Base-by-base conservation (phyloP, 176 grass and related monocot species). In the Eragrostis curvula region DNA sequence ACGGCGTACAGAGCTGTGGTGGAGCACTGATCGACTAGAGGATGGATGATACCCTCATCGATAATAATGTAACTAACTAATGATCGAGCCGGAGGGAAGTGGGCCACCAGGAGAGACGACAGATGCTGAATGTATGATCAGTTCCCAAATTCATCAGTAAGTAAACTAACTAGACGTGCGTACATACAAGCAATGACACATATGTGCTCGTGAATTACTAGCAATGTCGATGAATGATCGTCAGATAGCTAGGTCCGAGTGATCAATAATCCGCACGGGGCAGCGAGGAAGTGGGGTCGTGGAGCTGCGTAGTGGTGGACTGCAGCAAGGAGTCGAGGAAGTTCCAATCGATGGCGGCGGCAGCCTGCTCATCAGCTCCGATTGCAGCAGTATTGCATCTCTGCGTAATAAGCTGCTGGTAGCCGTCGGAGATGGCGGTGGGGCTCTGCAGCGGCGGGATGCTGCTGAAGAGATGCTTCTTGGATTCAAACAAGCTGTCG, bases 291-390 rank as follows among this genome's bases (percentile, higher is more conserved):
- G 87, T 71, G 25, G 79, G 69, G 2, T 87, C 86, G 8, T 86
- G 84, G 62, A 81, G 83, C 55, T 75, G 84, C 0, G 88, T 5
- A 6, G 71, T 25, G 0, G 88, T 63, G 23, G 59, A 60, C 24
- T 24, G 89, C 17, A 94, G 71, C 85, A 95, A 59, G 58, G 65
- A 84, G 74, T 96, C 93, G 3, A 95, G 66, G 64, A 92, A 86
- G 43, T 90, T 95, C 90, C 90, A 92, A 79, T 95, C 87, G 17
- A 91, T 66, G 21, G 28, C 40, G 14, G 20, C 13, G 8, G 18
- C 27, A 5, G 17, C 57, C 0, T 49, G 20, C 5, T 80, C 28
- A 40, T 27, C 42, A 4, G 2, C 29, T 36, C 28, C 14, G 16
- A 27, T 27, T n/a, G n/a, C n/a, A 64, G 7, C 1, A 63, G 5